Base-by-base conservation (phyloP, 495 filamentous ascomycete species). In the Lindgomyces ingoldianus region DNA sequence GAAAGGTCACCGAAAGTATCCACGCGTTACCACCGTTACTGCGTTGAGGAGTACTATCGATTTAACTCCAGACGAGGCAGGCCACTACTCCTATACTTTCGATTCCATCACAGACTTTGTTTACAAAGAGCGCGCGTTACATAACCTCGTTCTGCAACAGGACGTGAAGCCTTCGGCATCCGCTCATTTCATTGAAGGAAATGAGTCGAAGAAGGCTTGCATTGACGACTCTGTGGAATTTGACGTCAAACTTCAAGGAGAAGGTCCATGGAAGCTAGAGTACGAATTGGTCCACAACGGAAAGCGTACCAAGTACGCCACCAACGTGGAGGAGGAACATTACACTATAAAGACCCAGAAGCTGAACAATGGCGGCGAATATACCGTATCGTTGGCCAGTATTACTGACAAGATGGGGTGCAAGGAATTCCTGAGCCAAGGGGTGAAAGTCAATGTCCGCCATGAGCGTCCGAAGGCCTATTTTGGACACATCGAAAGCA, bases 261-360 rank as follows among this genome's bases (percentile, higher is more conserved):
- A 96, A 62, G 79, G 84, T 19, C 94, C 94, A 0, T 96, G 91
- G 81, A 88, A 78, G n/a, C 73, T 98, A 8, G 91, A 96, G 67
- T 98, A 96, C 77, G 94, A 98, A 72, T 77, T 98, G 27, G 82
- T 96, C n/a, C 89, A 98, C 72, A 87, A 89, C 62, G 91, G 92
- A 33, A 96, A 89, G 77, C 83, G 91, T 52, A 85, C 81, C 24
- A 87, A 89, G 48, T 79, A 87, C 62, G 82, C 81, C 22, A 78
- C 85, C n/a, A 78, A 84, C 8, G 82, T 95, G 44, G 78, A 85
- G 14, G 78, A 76, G 12, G 74, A 81, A 21, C 67, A 80, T 18
- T 85, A 86, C 58, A 87, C 80, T 24, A 91, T 98, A 70, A 80
- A 81, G 26, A 98, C 93, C 0, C 81, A 87, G 1, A 80, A 83